These are phyloP conservation scores for Cutaneotrichosporon mucoides DNA, from an alignment of 1,284 basidiomycete genomes.

Conservation along the genomic window DNA sequence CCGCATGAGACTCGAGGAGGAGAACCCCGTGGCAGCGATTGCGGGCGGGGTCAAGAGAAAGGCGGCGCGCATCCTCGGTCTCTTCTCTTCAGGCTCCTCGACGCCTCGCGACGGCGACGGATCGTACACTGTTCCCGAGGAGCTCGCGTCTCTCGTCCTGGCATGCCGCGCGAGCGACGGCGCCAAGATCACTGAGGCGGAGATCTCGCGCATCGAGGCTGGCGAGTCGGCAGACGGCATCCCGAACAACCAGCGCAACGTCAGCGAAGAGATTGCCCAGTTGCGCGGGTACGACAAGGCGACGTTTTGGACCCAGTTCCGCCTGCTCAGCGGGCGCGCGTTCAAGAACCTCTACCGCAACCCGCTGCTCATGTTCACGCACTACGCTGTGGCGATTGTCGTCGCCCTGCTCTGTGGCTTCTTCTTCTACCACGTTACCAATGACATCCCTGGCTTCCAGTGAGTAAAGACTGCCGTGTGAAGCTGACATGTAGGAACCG, in stretches of 20 bases:
- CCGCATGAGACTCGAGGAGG: background rate
- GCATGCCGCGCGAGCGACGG: constrained; percentile 67
- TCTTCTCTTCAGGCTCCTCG: constrained; percentile 50
- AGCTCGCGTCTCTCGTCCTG: constrained; percentile 69
- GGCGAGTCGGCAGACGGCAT: constrained; percentile 40
- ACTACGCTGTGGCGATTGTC: constrained; percentile 78
- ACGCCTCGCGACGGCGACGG: constrained; percentile 32
- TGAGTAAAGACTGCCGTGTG: constrained; percentile 34
- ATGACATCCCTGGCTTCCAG: constrained; percentile 94
- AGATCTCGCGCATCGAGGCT: constrained; percentile 57
- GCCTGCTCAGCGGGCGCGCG: constrained; percentile 86
- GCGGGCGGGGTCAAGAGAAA: constrained; percentile 58
- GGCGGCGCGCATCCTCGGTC: constrained; percentile 70
- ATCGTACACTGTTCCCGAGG: constrained; percentile 56
- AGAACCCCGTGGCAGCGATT: background rate
- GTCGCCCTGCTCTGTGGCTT: constrained; percentile 65
- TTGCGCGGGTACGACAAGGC: constrained; percentile 78
- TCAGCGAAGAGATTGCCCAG: constrained; percentile 59
- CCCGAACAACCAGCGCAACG: constrained; percentile 27
- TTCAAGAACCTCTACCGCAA: constrained; percentile 97
- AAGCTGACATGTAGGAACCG: constrained; percentile 42
- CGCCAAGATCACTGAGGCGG: constrained; percentile 60
- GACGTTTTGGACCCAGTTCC: constrained; percentile 81
- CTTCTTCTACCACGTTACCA: constrained; percentile 55
- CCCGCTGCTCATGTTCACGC: constrained; percentile 81